Evolutionary conservation across 768 basidiomycete genomes (phyloP), one percentile per base, ranked within the genome.

Genomic region (Lactarius evosmus): DNA sequence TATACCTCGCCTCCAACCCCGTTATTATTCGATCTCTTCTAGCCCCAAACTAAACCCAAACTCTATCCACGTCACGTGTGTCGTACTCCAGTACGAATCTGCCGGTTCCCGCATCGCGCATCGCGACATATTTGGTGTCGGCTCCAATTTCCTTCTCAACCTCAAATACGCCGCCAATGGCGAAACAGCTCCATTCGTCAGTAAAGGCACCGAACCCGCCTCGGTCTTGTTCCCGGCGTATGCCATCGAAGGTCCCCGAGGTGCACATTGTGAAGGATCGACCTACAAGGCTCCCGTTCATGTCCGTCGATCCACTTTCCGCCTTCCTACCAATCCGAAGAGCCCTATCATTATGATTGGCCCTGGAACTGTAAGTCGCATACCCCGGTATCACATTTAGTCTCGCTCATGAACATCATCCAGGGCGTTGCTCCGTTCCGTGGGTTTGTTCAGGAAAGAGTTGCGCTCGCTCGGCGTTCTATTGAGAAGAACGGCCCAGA

Each of bases 391-490:
- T 29, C 61, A n/a, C 49, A 12, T 62, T 22, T 57, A 27, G 49
- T 66, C 44, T 66, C 60, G 67, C 36, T 69, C 34, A 44, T 29
- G 55, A 50, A 2, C 46, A 49, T 52, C 11, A 55, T 52, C 46
- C 62, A 96, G 94, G 97, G 97, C 79, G 95, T 99, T 61, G 97
- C 97, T 52, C 97, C 97, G 9, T 99, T 99, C 92, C 91, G 97
- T 66, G 97, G 96, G 2, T 99, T 99, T 76, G 84, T 98, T 9
- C 97, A 99, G 77, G 97, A 99, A 74, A 93, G 97, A 69, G 89
- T 99, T 49, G 95, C 95, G 11, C 87, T 98, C 34, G 97, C 95
- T 14, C 90, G 92, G 66, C 93, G 94, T 65, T 91, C 95, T 0
- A 82, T 95, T 60, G 95, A 95, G 70, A 98, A 98, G 83, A 95